These are phyloP conservation scores for Macaranga tanarius DNA, from an alignment of 441 rosid genomes.

Conservation along the genomic window DNA sequence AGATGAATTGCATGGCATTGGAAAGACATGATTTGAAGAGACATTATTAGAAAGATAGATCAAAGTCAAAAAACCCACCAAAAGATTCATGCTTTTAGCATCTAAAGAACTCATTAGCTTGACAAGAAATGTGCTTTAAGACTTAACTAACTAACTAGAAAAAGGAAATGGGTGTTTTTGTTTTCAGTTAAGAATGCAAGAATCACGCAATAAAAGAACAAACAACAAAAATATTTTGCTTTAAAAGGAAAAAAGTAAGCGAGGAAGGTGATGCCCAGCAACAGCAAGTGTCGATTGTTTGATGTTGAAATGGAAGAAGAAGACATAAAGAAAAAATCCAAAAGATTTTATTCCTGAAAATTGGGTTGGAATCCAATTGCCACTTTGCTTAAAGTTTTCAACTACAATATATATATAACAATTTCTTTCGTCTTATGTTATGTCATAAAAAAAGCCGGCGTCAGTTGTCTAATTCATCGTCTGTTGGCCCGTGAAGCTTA, in stretches of 20 bases:
- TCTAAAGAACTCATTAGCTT: neutral
- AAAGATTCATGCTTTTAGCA: neutral
- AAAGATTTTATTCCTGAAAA: neutral
- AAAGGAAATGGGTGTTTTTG: too few species aligned
- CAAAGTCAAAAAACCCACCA: slow-evolving; percentile 9
- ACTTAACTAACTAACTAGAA: too few species aligned
- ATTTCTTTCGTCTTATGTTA: neutral
- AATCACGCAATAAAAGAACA: neutral
- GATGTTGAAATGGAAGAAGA: slow-evolving; percentile 3
- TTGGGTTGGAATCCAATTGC: neutral
- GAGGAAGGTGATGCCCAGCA: neutral
- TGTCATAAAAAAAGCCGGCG: neutral
- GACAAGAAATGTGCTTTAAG: too few species aligned
- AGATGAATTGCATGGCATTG: slow-evolving; percentile 28
- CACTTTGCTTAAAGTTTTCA: neutral
- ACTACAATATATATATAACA: neutral
- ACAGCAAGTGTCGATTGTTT: neutral
- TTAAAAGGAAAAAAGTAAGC: neutral
- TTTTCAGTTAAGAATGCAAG: neutral
- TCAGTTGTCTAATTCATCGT: neutral
- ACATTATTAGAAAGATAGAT: neutral
- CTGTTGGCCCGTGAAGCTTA: neutral
- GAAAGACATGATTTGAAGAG: neutral
- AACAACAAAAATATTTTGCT: neutral
- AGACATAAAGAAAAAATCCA: neutral